Percentiles rank a stretch among this genome's conserved stretches.
Evolutionary conservation across 2,329 filamentous ascomycete species (phyloP).

Genomic region (Periconia digitata): DNA sequence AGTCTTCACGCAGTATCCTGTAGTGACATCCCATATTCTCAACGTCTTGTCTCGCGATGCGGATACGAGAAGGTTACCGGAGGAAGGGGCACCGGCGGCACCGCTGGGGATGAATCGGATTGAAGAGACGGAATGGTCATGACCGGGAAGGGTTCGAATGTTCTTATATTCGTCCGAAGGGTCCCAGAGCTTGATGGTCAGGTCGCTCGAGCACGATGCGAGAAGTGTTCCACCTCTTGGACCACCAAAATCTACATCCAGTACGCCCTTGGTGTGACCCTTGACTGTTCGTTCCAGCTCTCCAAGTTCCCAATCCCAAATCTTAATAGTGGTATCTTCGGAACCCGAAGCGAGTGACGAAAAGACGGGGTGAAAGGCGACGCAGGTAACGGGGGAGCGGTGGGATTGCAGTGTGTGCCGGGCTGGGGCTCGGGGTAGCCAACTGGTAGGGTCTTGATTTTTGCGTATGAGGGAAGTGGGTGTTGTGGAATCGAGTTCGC

Average conservation of each 20-base stretch:
- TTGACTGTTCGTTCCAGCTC: slow-evolving; percentile 90
- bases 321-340: slow-evolving; percentile 91
- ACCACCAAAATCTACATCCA: slow-evolving; percentile 89
- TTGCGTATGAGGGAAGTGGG: slow-evolving; percentile 74
- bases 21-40: slow-evolving; percentile 89
- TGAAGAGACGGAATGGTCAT: slow-evolving; percentile 88
- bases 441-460: slow-evolving; percentile 81
- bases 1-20: slow-evolving; percentile 91
- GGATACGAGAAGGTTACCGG: slow-evolving; percentile 81
- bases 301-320: slow-evolving; percentile 95
- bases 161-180: slow-evolving; percentile 93
- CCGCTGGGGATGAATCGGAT: slow-evolving; percentile 87
- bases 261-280: slow-evolving; percentile 83
- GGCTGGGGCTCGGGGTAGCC: slow-evolving; percentile 82
- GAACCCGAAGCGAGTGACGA: slow-evolving; percentile 87
- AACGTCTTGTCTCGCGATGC: slow-evolving; percentile 84
- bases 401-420: slow-evolving; percentile 84
- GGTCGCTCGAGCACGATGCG: slow-evolving; percentile 81
- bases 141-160: slow-evolving; percentile 84
- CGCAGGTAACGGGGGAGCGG: slow-evolving; percentile 76
- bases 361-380: slow-evolving; percentile 91
- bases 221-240: slow-evolving; percentile 77
- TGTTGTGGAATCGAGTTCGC: slow-evolving; percentile 81
- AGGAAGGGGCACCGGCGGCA: slow-evolving; percentile 74
- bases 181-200: slow-evolving; percentile 96